Base-by-base conservation (phyloP, 2,329 filamentous ascomycete genomes). In the Juglanconis oblonga region DNA sequence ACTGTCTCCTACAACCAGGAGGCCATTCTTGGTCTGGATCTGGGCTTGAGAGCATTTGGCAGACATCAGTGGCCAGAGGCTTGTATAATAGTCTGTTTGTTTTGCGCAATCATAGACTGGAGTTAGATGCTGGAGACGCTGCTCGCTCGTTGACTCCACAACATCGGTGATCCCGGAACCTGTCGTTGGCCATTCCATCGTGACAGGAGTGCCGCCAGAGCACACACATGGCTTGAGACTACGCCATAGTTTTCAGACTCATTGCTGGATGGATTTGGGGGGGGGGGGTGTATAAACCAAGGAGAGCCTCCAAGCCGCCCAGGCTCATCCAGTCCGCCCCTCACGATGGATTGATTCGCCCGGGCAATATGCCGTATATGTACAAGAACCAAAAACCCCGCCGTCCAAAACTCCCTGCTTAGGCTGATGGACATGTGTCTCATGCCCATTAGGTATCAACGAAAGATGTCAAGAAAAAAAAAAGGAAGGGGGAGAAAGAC, bases 111-210 rank as follows among this genome's bases (percentile, higher is more conserved):
- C 61, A 65, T 66, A 67, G 65, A 66, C 52, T 14, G 81, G 78
- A 65, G 83, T 87, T 69, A 86, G 88, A 66, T 77, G 87, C 84
- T 64, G n/a, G 32, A 51, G 11, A 35, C 29, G 31, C 10, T 17
- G 17, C 24, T 52, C 14, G 10, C 17, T 47, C 44, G 5, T 44
- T n/a, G 7, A 44, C 5, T n/a, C 40, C 5, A 14, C 40, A 13
- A 5, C 40, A 14, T 5, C 7, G 14, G 14, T 44, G 9, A 17
- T 17, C 17, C 17, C 17, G 17, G 17, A 17, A 17, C 17, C 17
- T 17, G 17, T 2, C 17, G 17, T 17, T 17, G 17, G 17, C 17
- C 17, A 17, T 2, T 17, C 17, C 17, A 17, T 17, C 17, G 17
- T 44, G 10, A 44, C 40, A 44, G 7, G 14, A 44, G 17, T 17